phyloP scores from a whole-genome alignment of 164 flowering plant species.

The Taxillus chinensis region DNA sequence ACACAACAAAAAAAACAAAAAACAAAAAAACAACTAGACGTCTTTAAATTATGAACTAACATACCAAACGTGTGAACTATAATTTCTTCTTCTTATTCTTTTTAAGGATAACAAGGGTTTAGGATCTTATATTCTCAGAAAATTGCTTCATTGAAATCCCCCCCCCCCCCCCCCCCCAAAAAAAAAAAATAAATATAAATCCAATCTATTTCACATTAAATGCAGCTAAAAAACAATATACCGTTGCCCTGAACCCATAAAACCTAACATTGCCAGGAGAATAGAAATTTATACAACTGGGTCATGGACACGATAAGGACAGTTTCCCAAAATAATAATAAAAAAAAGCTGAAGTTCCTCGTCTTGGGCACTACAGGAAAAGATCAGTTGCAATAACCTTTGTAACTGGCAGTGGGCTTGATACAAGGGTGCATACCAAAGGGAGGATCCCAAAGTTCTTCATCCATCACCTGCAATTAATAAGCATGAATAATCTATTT shows the following conservation, averaged over 20 bases:
- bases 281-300: too few relatives aligned
- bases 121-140: too few relatives aligned
- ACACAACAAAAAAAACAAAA: neutral
- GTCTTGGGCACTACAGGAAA: neutral
- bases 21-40: neutral
- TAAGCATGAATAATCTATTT: neutral
- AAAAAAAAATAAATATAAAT: too few relatives aligned
- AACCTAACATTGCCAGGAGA: too few relatives aligned
- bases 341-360: neutral
- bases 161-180: too few relatives aligned
- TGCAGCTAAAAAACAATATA: neutral
- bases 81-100: neutral
- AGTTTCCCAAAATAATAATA: neutral
- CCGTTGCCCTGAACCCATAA: too few relatives aligned
- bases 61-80: neutral
- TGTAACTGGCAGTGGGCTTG: slow-evolving; percentile 54
- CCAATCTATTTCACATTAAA: too few relatives aligned
- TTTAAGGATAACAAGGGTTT: too few relatives aligned
- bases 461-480: slow-evolving; percentile 31
- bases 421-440: slow-evolving; percentile 55
- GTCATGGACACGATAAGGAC: neutral
- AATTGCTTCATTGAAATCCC: too few relatives aligned
- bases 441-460: slow-evolving; percentile 54
- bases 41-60: neutral
- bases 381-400: slow-evolving; percentile 30